Base-by-base conservation (phyloP, 2,329 filamentous ascomycete species). In the Gremmenia infestans region DNA sequence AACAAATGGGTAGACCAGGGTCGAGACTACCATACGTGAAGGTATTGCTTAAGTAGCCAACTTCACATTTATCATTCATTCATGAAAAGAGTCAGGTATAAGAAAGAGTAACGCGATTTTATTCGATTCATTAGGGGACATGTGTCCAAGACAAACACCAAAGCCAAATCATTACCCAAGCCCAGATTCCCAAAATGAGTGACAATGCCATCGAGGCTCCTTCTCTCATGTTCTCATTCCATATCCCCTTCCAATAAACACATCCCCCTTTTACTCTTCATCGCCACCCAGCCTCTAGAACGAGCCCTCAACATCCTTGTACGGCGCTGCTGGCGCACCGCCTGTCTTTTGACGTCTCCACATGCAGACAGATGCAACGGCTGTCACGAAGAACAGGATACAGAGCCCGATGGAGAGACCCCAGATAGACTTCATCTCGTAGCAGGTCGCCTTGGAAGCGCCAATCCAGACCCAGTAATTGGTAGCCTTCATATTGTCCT, bases 351-450 rank as follows among this genome's bases (percentile, higher is more conserved):
- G 46, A 39, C 59, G 58, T 53, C 60, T 67, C 82, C 85, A 88
- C 40, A 90, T 74, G 63, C 83, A 82, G 54, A 76, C 72, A 32
- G 78, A 80, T 47, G 81, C 77, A 50, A 86, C 72, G 47, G 78
- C 74, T 2, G 83, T 86, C 57, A 89, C 79, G 59, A 82, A 78
- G 66, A 89, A 89, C 37, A 90, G 74, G 45, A 88, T 81, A 70
- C 85, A 91, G 50, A 95, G 80, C 4, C 85, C 85, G 71, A 96
- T 92, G 70, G 84, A 82, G 58, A 96, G 73, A 1, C 91, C 91
- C 92, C 91, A 96, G 62, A 94, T 82, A 15, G 88, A 83, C 79
- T 96, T 95, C 71, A 91, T 85, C 76, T 94, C 85, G 67, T 86
- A 84, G 75, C 92, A 97, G 54, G 88, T 88, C 17, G 80, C 71